phyloP scores from a whole-genome alignment of 768 basidiomycete genomes.

The Amyloporia xantha region DNA sequence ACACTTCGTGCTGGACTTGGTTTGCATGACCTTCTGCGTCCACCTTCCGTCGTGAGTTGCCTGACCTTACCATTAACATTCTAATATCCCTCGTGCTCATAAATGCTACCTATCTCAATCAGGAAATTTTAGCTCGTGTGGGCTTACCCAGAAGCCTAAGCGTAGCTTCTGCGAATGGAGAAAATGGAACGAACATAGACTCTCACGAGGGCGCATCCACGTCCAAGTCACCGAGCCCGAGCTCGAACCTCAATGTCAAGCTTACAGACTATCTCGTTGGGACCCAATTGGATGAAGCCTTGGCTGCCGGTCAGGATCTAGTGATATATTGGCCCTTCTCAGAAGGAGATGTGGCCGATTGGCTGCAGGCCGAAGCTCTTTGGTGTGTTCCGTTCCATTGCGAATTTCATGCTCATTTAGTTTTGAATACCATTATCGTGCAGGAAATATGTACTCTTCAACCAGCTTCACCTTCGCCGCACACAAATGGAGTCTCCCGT shows the following conservation, averaged over 20 bases:
- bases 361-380: constrained; percentile 81
- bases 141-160: constrained; percentile 47
- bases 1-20: constrained; percentile 72
- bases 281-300: constrained; percentile 69
- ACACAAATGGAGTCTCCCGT: constrained; percentile 86
- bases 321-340: constrained; percentile 79
- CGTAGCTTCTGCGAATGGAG: constrained; percentile 12
- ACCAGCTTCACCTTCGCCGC: constrained; percentile 65
- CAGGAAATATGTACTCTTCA: constrained; percentile 86
- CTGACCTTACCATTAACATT: neutral
- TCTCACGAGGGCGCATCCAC: constrained; percentile 28
- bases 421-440: neutral
- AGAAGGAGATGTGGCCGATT: constrained; percentile 66
- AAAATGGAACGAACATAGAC: constrained; percentile 11
- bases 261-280: constrained; percentile 84
- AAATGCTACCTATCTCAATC: constrained; percentile 1
- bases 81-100: neutral
- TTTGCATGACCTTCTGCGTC: constrained; percentile 70
- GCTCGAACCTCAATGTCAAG: constrained; percentile 35
- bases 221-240: constrained; percentile 43
- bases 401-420: neutral
- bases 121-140: constrained; percentile 80
- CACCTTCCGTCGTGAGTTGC: constrained; percentile 67
- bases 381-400: constrained; percentile 46
- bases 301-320: constrained; percentile 67